phyloP scores from a whole-genome alignment of 768 basidiomycete genomes.

The Termitomyces sp. region DNA sequence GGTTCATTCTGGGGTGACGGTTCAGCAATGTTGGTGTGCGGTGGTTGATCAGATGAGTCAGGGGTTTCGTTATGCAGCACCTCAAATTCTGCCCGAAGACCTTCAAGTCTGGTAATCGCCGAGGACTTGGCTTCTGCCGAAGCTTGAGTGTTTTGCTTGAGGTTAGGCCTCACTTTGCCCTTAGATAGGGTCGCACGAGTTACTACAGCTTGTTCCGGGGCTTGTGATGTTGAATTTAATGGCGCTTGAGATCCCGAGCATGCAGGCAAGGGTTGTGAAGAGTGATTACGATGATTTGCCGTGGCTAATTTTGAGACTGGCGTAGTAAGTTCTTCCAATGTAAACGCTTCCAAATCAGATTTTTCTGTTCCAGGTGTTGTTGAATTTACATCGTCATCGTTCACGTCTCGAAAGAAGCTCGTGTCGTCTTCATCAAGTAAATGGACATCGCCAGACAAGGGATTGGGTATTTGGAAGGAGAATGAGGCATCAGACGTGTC shows the following conservation, averaged over 20 bases:
- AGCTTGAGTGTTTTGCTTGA: constrained; percentile 10
- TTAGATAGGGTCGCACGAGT: not conserved
- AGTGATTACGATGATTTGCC: not conserved
- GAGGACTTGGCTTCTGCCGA: constrained; percentile 15
- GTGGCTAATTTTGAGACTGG: not conserved
- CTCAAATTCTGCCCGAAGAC: constrained; percentile 24
- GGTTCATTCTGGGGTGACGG: not conserved
- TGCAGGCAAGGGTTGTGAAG: not conserved
- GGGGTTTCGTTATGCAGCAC: constrained; percentile 17
- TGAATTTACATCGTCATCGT: constrained; percentile 25
- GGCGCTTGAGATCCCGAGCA: not conserved
- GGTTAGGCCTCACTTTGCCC: constrained; percentile 14
- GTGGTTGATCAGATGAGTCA: not conserved
- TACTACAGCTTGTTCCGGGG: not conserved
- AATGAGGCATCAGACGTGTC: constrained; percentile 49
- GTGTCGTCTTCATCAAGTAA: constrained; percentile 46
- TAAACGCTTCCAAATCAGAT: constrained; percentile 26
- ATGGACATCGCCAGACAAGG: constrained; percentile 39
- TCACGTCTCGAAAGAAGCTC: constrained; percentile 41
- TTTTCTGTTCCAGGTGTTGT: constrained; percentile 27
- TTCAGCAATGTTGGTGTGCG: not conserved
- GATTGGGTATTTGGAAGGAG: constrained; percentile 52
- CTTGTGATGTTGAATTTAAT: constrained; percentile 7
- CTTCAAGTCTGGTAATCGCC: constrained; percentile 6
- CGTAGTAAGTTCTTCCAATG: constrained; percentile 31